A percentile compares a stretch with the other conserved stretches of the same genome.
phyloP scores from a whole-genome alignment of 2,329 filamentous ascomycete genomes.

The Phoma herbarum region DNA sequence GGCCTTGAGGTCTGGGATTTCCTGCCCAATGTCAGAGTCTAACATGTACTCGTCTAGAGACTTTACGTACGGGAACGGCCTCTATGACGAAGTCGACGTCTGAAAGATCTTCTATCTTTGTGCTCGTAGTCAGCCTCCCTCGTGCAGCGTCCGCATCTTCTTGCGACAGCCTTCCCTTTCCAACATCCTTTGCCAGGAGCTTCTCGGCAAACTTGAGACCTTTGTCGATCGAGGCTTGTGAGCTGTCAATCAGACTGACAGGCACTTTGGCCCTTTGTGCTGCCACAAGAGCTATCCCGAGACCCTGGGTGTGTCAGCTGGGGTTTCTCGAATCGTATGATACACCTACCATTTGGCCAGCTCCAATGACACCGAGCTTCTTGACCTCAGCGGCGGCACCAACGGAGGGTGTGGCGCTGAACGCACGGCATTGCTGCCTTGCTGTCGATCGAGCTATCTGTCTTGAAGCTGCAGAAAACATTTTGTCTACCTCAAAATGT shows the following conservation, averaged over 20 bases:
- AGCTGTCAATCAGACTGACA: slow-evolving; percentile 85
- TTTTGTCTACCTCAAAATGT: slow-evolving; percentile 24
- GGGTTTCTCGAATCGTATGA: neutral
- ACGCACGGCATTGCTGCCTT: slow-evolving; percentile 57
- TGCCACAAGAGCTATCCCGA: slow-evolving; percentile 95
- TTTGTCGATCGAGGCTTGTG: slow-evolving; percentile 85
- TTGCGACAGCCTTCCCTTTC: slow-evolving; percentile 85
- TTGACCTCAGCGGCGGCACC: slow-evolving; percentile 77
- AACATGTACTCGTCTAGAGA: neutral
- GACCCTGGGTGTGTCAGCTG: slow-evolving; percentile 67
- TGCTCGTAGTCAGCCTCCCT: slow-evolving; percentile 73
- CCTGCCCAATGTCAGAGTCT: slow-evolving; percentile 50
- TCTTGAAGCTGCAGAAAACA: slow-evolving; percentile 47
- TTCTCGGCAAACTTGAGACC: slow-evolving; percentile 93
- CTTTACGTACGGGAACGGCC: slow-evolving; percentile 72
- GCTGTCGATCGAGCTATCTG: slow-evolving; percentile 33
- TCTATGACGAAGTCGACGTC: slow-evolving; percentile 97
- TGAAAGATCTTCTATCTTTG: slow-evolving; percentile 77
- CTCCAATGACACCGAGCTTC: slow-evolving; percentile 88
- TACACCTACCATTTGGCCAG: slow-evolving; percentile 86
- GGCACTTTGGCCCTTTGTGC: slow-evolving; percentile 83
- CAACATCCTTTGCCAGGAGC: slow-evolving; percentile 89
- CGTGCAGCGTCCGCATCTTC: slow-evolving; percentile 79
- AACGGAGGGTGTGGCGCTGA: slow-evolving; percentile 71
- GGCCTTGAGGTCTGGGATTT: slow-evolving; percentile 86